Evolutionary conservation across 1,139 yeast genomes (phyloP).

Genomic region (Kluyveromyces marxianus): DNA sequence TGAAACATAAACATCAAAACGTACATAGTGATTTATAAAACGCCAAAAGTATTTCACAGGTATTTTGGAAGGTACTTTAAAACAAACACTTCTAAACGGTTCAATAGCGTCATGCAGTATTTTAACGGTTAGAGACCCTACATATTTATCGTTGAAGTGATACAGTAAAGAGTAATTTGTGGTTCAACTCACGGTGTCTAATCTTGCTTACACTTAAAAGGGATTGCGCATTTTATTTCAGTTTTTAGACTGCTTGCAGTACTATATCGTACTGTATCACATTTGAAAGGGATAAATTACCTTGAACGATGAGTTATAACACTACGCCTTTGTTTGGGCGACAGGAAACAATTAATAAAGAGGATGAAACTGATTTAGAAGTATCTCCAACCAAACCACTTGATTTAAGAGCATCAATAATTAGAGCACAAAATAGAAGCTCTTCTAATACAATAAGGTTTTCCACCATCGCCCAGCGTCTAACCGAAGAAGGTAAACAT

Average conservation of each 20-base stretch:
- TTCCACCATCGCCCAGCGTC: slow-evolving; percentile 1
- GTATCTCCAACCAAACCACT: slow-evolving; percentile 5
- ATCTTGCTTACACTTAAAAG: not conserved
- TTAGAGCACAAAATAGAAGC: slow-evolving; percentile 1
- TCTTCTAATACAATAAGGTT: slow-evolving; percentile 1
- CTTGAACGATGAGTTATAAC: not conserved
- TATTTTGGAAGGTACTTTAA: not conserved
- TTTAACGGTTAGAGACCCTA: too few relatives aligned
- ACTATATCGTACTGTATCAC: not conserved
- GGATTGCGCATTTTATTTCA: not conserved
- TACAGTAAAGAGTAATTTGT: too few relatives aligned
- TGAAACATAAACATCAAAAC: slow-evolving; percentile 2
- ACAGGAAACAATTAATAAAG: not conserved
- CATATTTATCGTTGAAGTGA: too few relatives aligned
- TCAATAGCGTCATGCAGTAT: too few relatives aligned
- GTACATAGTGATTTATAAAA: slow-evolving; percentile 2
- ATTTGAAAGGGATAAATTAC: not conserved
- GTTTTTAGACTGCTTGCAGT: too few relatives aligned
- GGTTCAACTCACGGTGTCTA: too few relatives aligned
- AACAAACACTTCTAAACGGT: not conserved
- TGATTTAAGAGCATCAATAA: slow-evolving; percentile 1
- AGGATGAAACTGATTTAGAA: not conserved
- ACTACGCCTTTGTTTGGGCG: slow-evolving; percentile 5
- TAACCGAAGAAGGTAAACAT: slow-evolving; percentile 1
- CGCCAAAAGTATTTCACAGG: not conserved